These are phyloP conservation scores for Plenodomus biglobosus DNA, from an alignment of 2,329 filamentous ascomycete genomes.

Conservation along the genomic window DNA sequence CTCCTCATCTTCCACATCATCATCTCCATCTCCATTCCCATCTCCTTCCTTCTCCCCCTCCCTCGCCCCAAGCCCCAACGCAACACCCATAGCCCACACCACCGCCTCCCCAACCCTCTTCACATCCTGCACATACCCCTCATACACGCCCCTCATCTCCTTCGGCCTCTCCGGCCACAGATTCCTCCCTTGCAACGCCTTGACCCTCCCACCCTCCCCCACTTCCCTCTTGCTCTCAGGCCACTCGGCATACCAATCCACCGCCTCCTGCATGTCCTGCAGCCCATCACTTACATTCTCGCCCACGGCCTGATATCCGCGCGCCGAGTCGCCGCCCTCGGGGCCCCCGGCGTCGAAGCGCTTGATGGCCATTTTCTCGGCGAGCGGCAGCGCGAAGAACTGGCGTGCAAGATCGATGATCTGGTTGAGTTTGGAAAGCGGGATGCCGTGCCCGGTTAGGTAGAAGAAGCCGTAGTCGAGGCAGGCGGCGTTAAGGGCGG, in stretches of 20 bases:
- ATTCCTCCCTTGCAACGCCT: constrained; percentile 47
- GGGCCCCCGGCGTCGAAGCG: constrained; percentile 36
- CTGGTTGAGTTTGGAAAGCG: constrained; percentile 22
- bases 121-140: constrained; percentile 33
- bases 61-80: constrained; percentile 30
- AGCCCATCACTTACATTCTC: constrained; percentile 43
- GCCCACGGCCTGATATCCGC: constrained; percentile 43
- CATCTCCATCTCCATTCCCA: neutral
- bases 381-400: constrained; percentile 37
- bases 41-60: neutral
- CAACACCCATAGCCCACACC: constrained; percentile 45
- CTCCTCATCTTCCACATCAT: constrained; percentile 26
- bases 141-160: constrained; percentile 36
- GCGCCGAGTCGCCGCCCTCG: constrained; percentile 41
- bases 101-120: constrained; percentile 37
- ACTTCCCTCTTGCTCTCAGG: constrained; percentile 15
- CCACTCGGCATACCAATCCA: constrained; percentile 46
- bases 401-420: constrained; percentile 36
- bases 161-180: constrained; percentile 45
- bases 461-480: constrained; percentile 49
- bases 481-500: constrained; percentile 43
- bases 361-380: constrained; percentile 40
- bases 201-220: constrained; percentile 22
- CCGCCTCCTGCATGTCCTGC: constrained; percentile 44
- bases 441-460: constrained; percentile 47